Conservation (phyloP, 345 rosid genomes). For the Raphanus raphanistrum region DNA sequence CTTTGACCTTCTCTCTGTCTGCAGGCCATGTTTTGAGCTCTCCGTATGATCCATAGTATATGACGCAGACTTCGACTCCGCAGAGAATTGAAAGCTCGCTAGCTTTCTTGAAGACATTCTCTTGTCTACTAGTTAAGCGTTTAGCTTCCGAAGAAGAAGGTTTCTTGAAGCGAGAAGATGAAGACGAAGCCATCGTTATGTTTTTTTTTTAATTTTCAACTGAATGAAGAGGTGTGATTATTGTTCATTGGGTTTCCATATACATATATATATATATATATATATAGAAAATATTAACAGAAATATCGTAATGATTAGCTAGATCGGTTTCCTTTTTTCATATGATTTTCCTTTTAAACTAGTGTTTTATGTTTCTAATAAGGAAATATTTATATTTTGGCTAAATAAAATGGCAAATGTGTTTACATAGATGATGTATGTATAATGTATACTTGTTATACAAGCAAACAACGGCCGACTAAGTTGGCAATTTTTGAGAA, state of each 20-base stretch:
- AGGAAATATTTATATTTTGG: background rate
- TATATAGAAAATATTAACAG: constrained; percentile 4
- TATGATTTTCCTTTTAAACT: background rate
- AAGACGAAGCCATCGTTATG: constrained; percentile 25
- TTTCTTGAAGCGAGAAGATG: background rate
- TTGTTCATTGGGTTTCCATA: background rate
- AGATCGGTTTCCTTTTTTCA: background rate
- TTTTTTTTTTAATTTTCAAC: background rate
- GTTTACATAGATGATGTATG: too few relatives aligned
- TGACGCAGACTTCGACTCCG: constrained; percentile 32
- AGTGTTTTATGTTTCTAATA: background rate
- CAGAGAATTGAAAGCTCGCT: constrained; percentile 29
- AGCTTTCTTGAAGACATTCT: constrained; percentile 37
- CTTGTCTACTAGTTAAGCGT: constrained; percentile 13
- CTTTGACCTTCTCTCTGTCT: constrained; percentile 3
- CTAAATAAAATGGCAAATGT: background rate
- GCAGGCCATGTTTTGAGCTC: constrained; percentile 31
- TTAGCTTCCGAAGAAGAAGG: background rate
- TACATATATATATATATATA: background rate
- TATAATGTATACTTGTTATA: too few relatives aligned
- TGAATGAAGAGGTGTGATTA: constrained; percentile 15
- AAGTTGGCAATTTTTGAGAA: too few relatives aligned
- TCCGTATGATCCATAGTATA: constrained; percentile 23
- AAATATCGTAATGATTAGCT: background rate
- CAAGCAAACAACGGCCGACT: too few relatives aligned